A percentile compares a stretch with the other conserved stretches of the same genome.
Evolutionary conservation across 2,329 filamentous ascomycete genomes (phyloP).

Genomic region (Talaromyces albobiverticillius): DNA sequence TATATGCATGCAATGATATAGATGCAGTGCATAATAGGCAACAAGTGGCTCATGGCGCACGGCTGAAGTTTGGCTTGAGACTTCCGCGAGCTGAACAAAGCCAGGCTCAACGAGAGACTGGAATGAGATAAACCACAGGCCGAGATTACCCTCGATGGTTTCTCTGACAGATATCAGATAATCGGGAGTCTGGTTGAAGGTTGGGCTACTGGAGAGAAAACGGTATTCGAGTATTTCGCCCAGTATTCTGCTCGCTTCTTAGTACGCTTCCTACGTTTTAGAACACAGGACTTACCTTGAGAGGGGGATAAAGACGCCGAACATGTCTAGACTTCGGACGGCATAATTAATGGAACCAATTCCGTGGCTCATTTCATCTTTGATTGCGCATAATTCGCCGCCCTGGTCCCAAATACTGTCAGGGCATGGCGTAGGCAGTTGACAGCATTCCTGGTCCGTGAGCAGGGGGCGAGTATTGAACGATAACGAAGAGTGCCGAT

Average conservation of each 20-base stretch:
- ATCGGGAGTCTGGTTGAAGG: background rate
- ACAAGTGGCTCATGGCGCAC: background rate
- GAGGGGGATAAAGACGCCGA: slow-evolving; percentile 1
- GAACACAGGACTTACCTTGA: background rate
- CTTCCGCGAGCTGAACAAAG: background rate
- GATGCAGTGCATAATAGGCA: slow-evolving; percentile 1
- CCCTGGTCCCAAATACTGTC: background rate
- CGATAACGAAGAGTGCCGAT: slow-evolving; percentile 1
- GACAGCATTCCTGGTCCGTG: background rate
- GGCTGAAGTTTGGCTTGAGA: background rate
- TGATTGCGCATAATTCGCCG: background rate
- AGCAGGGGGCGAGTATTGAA: slow-evolving; percentile 1
- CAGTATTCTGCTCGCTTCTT: background rate
- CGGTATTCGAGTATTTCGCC: slow-evolving; percentile 4
- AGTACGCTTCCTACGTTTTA: background rate
- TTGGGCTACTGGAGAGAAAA: background rate
- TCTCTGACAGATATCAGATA: background rate
- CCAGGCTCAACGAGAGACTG: background rate
- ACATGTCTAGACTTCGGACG: background rate
- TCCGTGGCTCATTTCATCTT: background rate
- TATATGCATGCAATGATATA: slow-evolving; percentile 6
- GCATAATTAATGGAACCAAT: background rate
- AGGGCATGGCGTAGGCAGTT: background rate
- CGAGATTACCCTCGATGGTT: background rate
- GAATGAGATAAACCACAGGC: background rate